Percentiles rank a stretch among this genome's conserved stretches.
Evolutionary conservation across 768 basidiomycete species (phyloP).

Genomic region (Tulasnella sp.): DNA sequence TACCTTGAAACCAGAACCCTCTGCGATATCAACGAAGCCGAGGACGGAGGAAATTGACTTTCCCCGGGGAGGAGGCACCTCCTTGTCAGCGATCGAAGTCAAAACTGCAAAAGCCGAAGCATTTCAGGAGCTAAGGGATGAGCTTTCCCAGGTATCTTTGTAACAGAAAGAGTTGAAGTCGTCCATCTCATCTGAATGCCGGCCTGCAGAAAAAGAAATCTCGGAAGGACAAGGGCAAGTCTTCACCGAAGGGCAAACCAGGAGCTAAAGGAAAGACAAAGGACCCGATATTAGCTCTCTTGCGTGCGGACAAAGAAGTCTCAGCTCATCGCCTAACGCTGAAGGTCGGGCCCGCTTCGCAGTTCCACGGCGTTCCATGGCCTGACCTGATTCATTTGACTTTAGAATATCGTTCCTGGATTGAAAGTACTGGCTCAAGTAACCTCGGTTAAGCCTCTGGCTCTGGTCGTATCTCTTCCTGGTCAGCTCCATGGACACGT

Average conservation of each 20-base stretch:
- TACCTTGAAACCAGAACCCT: neutral
- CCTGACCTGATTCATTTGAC: neutral
- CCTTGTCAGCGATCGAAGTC: slow-evolving; percentile 82
- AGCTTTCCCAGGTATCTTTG: slow-evolving; percentile 63
- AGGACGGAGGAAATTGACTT: slow-evolving; percentile 75
- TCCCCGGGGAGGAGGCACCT: slow-evolving; percentile 90
- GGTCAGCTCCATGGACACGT: slow-evolving; percentile 91
- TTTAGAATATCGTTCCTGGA: slow-evolving; percentile 69
- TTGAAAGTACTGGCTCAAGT: slow-evolving; percentile 87
- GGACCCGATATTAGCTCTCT: neutral
- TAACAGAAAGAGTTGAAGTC: neutral
- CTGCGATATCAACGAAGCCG: neutral
- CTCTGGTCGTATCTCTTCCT: slow-evolving; percentile 89
- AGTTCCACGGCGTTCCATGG: neutral
- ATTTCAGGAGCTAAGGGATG: slow-evolving; percentile 74
- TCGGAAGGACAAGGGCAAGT: neutral
- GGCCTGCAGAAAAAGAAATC: neutral
- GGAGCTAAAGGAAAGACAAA: neutral
- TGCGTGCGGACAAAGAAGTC: slow-evolving; percentile 37
- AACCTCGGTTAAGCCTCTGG: slow-evolving; percentile 78
- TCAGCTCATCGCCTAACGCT: slow-evolving; percentile 92
- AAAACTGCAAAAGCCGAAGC: slow-evolving; percentile 83
- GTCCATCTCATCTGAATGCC: neutral
- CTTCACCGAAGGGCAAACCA: neutral
- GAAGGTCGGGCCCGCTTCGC: slow-evolving; percentile 52